Evolutionary conservation across 139 green algal species (phyloP), one percentile per base, ranked within the genome.

Genomic region (Helicosporidium sp.): DNA sequence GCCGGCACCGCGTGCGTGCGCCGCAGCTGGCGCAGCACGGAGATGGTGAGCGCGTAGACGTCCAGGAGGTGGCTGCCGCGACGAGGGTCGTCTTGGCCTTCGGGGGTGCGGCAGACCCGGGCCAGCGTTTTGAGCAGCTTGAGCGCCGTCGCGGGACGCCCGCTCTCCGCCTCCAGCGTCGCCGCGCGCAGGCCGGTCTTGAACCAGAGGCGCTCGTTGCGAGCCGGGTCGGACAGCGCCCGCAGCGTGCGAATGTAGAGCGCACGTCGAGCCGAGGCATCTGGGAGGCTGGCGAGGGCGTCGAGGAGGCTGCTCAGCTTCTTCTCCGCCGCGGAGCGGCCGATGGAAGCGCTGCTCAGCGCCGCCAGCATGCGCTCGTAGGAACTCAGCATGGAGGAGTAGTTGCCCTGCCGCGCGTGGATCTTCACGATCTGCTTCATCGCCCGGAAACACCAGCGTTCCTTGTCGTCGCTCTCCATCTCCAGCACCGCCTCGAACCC

Each of bases 361-460:
- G 17, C 28, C 35, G 41, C 19, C 33, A 46, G 22, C 48, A 55
- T 27, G 19, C 49, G 83, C 72, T 65, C 73, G 68, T 96, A 96
- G 4, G 81, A 58, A 4, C 79, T 60, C 70, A 96, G 80, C 84
- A 94, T 92, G 26, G 81, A 57, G 7, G 69, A 42, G 27, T 69
- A 56, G 37, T 83, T 51, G 7, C 73, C 74, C 36, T 83, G 46
- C 51, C 70, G 71, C 60, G 73, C 89, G 49, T 90, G 76, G 29
- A 97, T 61, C 66, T 98, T 98, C 5, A 98, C 83, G 13, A 90
- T 81, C 65, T 98, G 89, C 66, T 98, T 98, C 19, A 97, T 57
- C 13, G 89, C 87, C 51, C 93, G 93, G 69, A 97, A 98, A 13
- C 60, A 93, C 87, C 89, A 98, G 69, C 98, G 87, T 2, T 81